Evolutionary conservation across 2,329 filamentous ascomycete species (phyloP).

Genomic region (Ophiostoma australiae): DNA sequence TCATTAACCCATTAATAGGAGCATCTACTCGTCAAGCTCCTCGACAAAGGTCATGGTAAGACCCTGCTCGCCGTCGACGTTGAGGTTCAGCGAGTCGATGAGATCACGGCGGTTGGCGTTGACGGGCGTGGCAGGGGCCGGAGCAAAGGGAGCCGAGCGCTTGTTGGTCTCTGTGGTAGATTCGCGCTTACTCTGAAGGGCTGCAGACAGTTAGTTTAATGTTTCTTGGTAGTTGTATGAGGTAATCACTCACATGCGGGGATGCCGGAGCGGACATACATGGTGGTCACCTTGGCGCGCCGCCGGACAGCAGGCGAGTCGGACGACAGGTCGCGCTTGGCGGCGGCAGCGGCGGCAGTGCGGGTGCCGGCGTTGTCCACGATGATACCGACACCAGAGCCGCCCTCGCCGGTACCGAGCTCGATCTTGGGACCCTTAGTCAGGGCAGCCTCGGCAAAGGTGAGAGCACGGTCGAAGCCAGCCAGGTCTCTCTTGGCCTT

Average conservation of each 20-base stretch:
- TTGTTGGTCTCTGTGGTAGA: constrained; percentile 17
- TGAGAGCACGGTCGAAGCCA: constrained; percentile 45
- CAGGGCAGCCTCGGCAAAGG: constrained; percentile 44
- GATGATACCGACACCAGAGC: constrained; percentile 39
- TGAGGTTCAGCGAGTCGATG: constrained; percentile 41
- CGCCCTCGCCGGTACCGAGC: constrained; percentile 42
- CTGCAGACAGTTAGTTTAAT: constrained; percentile 23
- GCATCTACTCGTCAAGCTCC: constrained; percentile 31
- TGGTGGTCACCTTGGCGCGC: constrained; percentile 43
- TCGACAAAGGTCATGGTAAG: constrained; percentile 46
- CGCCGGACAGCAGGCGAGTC: constrained; percentile 29
- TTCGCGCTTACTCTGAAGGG: constrained; percentile 31
- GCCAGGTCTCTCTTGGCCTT: constrained; percentile 39
- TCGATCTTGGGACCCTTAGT: constrained; percentile 45
- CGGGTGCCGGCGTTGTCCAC: constrained; percentile 32
- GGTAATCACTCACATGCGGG: constrained; percentile 38
- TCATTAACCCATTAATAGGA: neutral
- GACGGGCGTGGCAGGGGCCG: constrained; percentile 11
- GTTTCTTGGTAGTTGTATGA: neutral
- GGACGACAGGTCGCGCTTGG: constrained; percentile 27
- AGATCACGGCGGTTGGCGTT: constrained; percentile 29
- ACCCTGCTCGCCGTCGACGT: constrained; percentile 42
- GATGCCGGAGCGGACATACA: constrained; percentile 44
- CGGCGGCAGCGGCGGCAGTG: constrained; percentile 20
- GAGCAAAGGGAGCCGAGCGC: constrained; percentile 11